Evolutionary conservation across 805 yeast genomes (phyloP).

Genomic region (Nakazawaea sp.): DNA sequence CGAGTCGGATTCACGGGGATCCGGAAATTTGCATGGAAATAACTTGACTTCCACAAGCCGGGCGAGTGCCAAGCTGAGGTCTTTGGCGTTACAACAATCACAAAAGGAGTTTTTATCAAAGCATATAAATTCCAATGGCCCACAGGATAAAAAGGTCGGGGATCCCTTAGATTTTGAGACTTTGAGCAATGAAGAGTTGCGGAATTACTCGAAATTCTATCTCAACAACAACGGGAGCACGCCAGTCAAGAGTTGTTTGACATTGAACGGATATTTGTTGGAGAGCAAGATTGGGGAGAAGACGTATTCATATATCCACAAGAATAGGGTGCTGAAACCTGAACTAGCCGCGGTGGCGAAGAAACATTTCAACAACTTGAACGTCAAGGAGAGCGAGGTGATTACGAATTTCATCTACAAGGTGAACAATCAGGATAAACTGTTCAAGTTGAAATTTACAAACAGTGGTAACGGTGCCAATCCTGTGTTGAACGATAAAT

Average conservation of each 20-base stretch:
- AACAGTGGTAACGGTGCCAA: conserved; percentile 14
- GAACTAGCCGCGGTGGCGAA: conserved; percentile 57
- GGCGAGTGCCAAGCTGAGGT: conserved; percentile 51
- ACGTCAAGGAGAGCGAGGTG: conserved; percentile 75
- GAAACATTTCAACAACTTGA: conserved; percentile 55
- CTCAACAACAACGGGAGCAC: conserved; percentile 14
- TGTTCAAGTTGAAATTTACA: conserved; percentile 31
- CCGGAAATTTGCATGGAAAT: neutral
- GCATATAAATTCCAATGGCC: conserved; percentile 71
- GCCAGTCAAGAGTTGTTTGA: conserved; percentile 46
- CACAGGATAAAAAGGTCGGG: conserved; percentile 41
- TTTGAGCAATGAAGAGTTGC: conserved; percentile 55
- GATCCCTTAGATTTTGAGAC: conserved; percentile 66
- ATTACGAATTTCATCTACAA: conserved; percentile 85
- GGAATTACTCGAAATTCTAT: conserved; percentile 58
- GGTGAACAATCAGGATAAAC: conserved; percentile 56
- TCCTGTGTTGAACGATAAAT: neutral
- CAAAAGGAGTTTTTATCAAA: conserved; percentile 62
- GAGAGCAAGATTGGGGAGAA: conserved; percentile 69
- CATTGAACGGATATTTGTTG: conserved; percentile 63
- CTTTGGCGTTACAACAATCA: conserved; percentile 57
- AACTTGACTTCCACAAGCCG: conserved; percentile 21
- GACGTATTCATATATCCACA: conserved; percentile 37
- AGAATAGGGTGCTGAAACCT: conserved; percentile 44
- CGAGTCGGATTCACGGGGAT: conserved; percentile 26